Evolutionary conservation across 495 filamentous ascomycete species (phyloP).

Genomic region (Venustampulla echinocandica): DNA sequence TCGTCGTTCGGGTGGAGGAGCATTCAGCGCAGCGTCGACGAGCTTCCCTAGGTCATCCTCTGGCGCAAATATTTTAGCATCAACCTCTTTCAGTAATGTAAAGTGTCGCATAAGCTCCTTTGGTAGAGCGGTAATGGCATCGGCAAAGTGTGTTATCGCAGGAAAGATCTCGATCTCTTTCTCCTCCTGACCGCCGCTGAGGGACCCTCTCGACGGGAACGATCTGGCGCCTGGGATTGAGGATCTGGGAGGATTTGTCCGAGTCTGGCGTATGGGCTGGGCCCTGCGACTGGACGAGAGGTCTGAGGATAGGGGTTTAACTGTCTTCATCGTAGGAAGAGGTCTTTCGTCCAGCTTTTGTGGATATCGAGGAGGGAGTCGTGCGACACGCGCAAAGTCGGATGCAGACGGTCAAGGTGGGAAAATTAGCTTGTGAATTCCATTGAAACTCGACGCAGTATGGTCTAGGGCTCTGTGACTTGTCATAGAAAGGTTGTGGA

Average conservation of each 20-base stretch:
- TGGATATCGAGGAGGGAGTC: conserved; percentile 1
- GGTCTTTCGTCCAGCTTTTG: conserved; percentile 6
- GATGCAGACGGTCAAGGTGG: neutral
- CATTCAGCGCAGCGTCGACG: conserved; percentile 55
- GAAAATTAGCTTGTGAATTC: conserved; percentile 8
- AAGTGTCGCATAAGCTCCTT: conserved; percentile 93
- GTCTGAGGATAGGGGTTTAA: conserved; percentile 34
- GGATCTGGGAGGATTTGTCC: conserved; percentile 43
- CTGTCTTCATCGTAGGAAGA: conserved; percentile 40
- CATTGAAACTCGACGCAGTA: conserved; percentile 12
- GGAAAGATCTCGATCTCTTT: conserved; percentile 67
- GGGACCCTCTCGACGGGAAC: conserved; percentile 30
- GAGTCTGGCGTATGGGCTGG: conserved; percentile 52
- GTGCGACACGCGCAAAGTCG: conserved; percentile 11
- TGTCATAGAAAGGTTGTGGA: conserved; percentile 1
- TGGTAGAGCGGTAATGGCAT: conserved; percentile 84
- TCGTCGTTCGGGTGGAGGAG: conserved; percentile 37
- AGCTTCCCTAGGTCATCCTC: conserved; percentile 63
- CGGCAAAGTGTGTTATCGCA: conserved; percentile 87
- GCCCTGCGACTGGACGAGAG: conserved; percentile 42
- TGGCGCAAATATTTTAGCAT: conserved; percentile 80
- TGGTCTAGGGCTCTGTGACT: conserved; percentile 1
- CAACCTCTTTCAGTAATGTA: conserved; percentile 90
- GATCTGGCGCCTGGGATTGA: conserved; percentile 34
- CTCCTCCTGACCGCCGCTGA: conserved; percentile 28